Conservation (phyloP, 495 filamentous ascomycete genomes). For the Xylaria cubensis region DNA sequence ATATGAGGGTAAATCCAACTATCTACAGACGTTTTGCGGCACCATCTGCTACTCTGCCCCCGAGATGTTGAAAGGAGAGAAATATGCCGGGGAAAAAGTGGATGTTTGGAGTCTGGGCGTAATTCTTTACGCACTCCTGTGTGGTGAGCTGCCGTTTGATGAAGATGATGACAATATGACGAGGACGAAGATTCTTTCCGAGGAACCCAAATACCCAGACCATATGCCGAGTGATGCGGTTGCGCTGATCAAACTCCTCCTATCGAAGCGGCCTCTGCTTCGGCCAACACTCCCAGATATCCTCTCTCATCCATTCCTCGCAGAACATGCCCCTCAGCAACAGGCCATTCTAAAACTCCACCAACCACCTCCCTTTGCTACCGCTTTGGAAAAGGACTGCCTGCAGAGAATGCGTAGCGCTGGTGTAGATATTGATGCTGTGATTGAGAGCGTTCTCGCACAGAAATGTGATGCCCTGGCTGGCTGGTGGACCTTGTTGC, state of each 20-base stretch:
- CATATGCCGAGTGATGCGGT: constrained; percentile 78
- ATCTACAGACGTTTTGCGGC: constrained; percentile 96
- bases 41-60: constrained; percentile 98
- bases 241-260: constrained; percentile 72
- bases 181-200: constrained; percentile 79
- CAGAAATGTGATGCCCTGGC: constrained; percentile 88
- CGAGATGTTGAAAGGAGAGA: constrained; percentile 98
- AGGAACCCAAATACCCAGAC: constrained; percentile 85
- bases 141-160: constrained; percentile 93
- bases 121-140: constrained; percentile 91
- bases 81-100: constrained; percentile 96
- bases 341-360: constrained; percentile 87
- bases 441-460: constrained; percentile 91
- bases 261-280: constrained; percentile 87
- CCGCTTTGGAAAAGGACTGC: constrained; percentile 86
- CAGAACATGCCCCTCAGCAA: constrained; percentile 87
- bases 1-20: constrained; percentile 94
- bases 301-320: constrained; percentile 84
- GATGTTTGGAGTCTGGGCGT: constrained; percentile 98
- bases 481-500: constrained; percentile 94
- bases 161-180: constrained; percentile 90
- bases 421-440: constrained; percentile 90
- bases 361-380: constrained; percentile 85
- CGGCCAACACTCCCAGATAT: constrained; percentile 89
- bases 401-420: constrained; percentile 93